These are phyloP conservation scores for Euryodendron excelsum DNA, from an alignment of 148 eudicot genomes.

Conservation along the genomic window DNA sequence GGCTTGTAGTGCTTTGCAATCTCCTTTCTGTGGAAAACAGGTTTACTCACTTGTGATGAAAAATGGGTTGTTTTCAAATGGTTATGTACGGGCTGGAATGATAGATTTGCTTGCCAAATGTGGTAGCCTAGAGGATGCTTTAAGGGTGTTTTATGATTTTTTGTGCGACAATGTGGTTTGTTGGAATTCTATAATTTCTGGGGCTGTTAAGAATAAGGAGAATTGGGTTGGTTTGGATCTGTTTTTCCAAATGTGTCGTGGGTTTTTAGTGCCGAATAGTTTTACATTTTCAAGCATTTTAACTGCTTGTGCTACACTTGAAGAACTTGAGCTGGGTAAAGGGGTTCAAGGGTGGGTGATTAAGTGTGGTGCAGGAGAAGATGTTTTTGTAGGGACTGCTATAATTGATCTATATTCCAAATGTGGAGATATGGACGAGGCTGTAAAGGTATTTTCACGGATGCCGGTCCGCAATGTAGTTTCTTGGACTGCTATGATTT, in stretches of 20 bases:
- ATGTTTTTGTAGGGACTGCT: conserved; percentile 68
- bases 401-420: conserved; percentile 70
- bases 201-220: conserved; percentile 58
- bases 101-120: conserved; percentile 57
- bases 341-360: conserved; percentile 68
- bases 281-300: conserved; percentile 67
- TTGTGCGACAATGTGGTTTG: conserved; percentile 73
- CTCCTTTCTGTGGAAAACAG: conserved; percentile 46
- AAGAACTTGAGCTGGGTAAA: conserved; percentile 56
- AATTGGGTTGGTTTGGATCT: conserved; percentile 49
- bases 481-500: conserved; percentile 81
- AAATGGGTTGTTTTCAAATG: conserved; percentile 74
- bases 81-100: conserved; percentile 69
- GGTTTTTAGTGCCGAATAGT: conserved; percentile 44
- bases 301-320: conserved; percentile 64
- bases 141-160: conserved; percentile 58
- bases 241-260: conserved; percentile 49
- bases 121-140: conserved; percentile 55
- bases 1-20: conserved; percentile 56
- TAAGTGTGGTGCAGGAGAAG: conserved; percentile 58
- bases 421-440: conserved; percentile 65
- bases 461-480: conserved; percentile 77
- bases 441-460: conserved; percentile 49
- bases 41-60: conserved; percentile 53
- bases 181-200: conserved; percentile 80